Evolutionary conservation across 345 rosid genomes (phyloP).

Genomic region (Stellera chamaejasme): DNA sequence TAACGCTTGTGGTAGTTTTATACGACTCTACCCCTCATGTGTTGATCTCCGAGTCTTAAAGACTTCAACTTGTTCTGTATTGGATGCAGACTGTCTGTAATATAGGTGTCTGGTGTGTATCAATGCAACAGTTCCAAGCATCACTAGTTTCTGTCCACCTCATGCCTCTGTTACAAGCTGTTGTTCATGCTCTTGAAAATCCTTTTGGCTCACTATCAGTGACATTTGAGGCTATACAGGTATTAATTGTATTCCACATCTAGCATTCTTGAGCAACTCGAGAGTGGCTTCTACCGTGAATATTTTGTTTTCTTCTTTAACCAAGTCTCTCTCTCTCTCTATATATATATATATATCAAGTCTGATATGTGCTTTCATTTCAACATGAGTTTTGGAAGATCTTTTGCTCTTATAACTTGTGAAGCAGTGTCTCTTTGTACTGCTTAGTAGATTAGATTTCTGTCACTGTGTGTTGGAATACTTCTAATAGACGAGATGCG

Average conservation of each 20-base stretch:
- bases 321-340: too few relatives aligned
- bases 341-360: too few relatives aligned
- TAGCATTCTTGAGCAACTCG: background rate
- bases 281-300: background rate
- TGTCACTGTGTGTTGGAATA: too few relatives aligned
- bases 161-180: conserved; percentile 26
- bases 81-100: conserved; percentile 38
- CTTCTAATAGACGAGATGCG: background rate
- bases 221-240: conserved; percentile 57
- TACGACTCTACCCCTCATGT: too few relatives aligned
- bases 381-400: too few relatives aligned
- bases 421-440: background rate
- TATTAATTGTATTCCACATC: conserved; percentile 1
- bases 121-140: conserved; percentile 44
- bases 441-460: background rate
- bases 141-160: conserved; percentile 24
- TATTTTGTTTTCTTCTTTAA: background rate
- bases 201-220: conserved; percentile 52
- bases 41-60: background rate
- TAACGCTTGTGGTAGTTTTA: background rate
- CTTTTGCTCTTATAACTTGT: background rate
- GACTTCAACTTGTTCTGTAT: conserved; percentile 10
- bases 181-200: conserved; percentile 49
- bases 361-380: too few relatives aligned
- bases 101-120: conserved; percentile 48